These are phyloP conservation scores for Salix arbutifolia DNA, from an alignment of 345 rosid genomes.

Conservation along the genomic window DNA sequence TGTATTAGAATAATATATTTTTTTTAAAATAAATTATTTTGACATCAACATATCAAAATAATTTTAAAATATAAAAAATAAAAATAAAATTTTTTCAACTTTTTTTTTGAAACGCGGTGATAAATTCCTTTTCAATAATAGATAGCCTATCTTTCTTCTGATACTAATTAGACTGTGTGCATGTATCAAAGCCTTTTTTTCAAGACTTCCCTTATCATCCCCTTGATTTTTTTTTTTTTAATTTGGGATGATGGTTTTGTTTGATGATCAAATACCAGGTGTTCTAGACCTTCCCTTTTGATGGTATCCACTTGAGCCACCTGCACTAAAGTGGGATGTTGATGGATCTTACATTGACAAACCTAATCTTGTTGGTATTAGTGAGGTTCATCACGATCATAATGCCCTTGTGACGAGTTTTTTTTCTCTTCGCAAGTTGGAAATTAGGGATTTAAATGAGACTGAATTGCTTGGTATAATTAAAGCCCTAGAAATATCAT, in stretches of 20 bases:
- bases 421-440: neutral
- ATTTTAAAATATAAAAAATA: too few relatives aligned
- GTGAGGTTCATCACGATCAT: neutral
- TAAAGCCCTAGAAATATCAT: neutral
- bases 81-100: too few relatives aligned
- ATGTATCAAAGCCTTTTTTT: neutral
- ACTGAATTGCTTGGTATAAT: neutral
- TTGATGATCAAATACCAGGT: neutral
- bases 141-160: neutral
- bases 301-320: neutral
- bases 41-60: too few relatives aligned
- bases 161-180: neutral
- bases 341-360: neutral
- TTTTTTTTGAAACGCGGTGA: too few relatives aligned
- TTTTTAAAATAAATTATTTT: too few relatives aligned
- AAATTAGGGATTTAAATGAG: neutral
- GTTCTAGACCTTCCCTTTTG: neutral
- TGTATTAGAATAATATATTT: too few relatives aligned
- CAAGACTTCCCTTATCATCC: neutral
- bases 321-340: neutral
- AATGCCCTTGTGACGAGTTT: neutral
- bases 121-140: too few relatives aligned
- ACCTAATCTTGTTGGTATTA: neutral
- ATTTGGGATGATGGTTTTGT: neutral
- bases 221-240: too few relatives aligned